phyloP scores from a whole-genome alignment of 768 basidiomycete genomes.

The Pleurotus tuoliensis region DNA sequence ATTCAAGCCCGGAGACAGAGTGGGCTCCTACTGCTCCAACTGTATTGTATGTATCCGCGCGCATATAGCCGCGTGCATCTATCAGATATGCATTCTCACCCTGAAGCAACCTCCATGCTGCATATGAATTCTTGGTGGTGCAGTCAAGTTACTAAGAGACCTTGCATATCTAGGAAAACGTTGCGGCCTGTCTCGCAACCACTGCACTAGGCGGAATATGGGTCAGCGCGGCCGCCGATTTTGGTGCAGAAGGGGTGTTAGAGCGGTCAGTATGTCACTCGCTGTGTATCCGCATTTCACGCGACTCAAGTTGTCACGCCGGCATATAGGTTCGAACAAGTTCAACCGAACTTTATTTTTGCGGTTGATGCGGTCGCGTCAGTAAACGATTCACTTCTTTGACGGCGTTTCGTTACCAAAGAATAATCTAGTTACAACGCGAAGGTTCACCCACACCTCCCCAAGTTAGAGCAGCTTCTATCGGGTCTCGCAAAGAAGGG shows the following conservation, averaged over 20 bases:
- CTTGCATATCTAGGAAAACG: conserved; percentile 49
- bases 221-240: conserved; percentile 80
- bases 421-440: conserved; percentile 55
- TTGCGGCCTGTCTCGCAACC: conserved; percentile 63
- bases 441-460: conserved; percentile 62
- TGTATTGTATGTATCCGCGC: conserved; percentile 54
- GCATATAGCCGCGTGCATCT: conserved; percentile 6
- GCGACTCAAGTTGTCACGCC: conserved; percentile 2
- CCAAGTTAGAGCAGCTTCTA: conserved; percentile 59
- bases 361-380: conserved; percentile 71
- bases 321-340: conserved; percentile 63
- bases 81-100: not conserved
- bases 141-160: not conserved
- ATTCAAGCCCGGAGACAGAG: conserved; percentile 61
- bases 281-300: not conserved
- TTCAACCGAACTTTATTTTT: conserved; percentile 69
- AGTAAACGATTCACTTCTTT: conserved; percentile 18
- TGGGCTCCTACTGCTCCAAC: conserved; percentile 77
- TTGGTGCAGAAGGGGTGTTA: conserved; percentile 72
- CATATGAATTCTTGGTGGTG: conserved; percentile 5
- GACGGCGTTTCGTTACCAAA: conserved; percentile 12
- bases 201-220: conserved; percentile 63
- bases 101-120: not conserved
- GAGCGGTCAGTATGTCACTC: conserved; percentile 47
- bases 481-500: conserved; percentile 40